phyloP scores from a whole-genome alignment of 345 rosid genomes.

The Mangifera indica region DNA sequence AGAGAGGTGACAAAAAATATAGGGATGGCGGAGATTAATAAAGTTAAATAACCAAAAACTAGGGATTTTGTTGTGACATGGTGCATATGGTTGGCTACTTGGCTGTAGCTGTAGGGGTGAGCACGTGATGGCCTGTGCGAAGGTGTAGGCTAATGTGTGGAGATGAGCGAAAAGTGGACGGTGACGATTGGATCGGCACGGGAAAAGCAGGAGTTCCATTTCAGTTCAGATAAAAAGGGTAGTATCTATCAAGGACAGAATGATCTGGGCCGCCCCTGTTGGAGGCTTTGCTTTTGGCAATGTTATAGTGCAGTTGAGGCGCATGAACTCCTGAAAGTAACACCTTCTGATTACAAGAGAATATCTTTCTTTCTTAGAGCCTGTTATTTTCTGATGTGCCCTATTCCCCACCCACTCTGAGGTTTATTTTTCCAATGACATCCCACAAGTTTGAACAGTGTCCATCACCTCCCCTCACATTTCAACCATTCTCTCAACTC shows the following conservation, averaged over 20 bases:
- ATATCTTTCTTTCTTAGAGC: no score
- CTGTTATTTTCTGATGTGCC: no score
- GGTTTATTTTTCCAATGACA: no score
- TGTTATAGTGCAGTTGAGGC: background rate
- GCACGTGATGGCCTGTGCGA: background rate
- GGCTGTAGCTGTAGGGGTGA: background rate
- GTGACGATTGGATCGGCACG: background rate
- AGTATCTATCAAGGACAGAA: background rate
- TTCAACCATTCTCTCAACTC: no score
- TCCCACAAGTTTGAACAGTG: no score
- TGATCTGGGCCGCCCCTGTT: constrained; percentile 1
- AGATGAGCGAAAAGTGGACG: background rate
- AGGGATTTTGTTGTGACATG: background rate
- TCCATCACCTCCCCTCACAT: no score
- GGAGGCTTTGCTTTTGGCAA: background rate
- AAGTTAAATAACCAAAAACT: no score
- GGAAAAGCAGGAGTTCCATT: no score
- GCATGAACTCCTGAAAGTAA: background rate
- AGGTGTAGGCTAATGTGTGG: background rate
- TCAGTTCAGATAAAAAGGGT: background rate
- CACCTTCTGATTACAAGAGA: background rate
- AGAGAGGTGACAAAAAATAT: no score
- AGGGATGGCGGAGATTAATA: background rate
- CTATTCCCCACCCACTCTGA: no score
- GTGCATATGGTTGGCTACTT: background rate